Percentiles rank a stretch among this genome's conserved stretches.
phyloP scores from a whole-genome alignment of 768 basidiomycete genomes.

The Rhodotorula paludigena region DNA sequence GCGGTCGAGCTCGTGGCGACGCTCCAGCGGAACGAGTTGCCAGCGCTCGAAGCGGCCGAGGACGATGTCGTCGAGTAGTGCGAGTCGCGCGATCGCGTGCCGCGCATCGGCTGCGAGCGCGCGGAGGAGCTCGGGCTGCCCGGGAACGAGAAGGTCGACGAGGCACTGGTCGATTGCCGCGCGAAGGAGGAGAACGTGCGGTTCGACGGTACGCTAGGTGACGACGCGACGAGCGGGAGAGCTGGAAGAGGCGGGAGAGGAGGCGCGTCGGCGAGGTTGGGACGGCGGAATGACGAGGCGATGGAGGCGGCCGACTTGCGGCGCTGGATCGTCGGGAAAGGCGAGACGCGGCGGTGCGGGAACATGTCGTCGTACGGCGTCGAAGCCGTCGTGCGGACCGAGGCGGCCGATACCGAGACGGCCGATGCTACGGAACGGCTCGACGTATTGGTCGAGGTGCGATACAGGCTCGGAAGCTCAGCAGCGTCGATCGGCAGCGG shows the following conservation, averaged over 20 bases:
- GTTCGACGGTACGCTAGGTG: too few species aligned
- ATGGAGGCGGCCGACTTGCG: neutral
- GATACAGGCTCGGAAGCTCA: neutral
- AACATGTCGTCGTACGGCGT: neutral
- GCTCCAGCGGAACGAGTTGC: slow-evolving; percentile 29
- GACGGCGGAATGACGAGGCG: neutral
- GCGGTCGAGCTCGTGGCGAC: slow-evolving; percentile 36
- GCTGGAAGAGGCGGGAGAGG: too few species aligned
- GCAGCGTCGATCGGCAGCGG: neutral
- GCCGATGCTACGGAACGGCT: slow-evolving; percentile 2
- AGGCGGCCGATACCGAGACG: neutral
- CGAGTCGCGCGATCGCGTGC: neutral
- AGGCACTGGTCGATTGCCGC: slow-evolving; percentile 17
- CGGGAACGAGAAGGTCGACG: neutral
- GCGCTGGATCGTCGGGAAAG: slow-evolving; percentile 24
- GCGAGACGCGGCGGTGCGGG: slow-evolving; percentile 19
- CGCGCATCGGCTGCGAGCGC: neutral
- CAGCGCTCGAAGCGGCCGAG: slow-evolving; percentile 4
- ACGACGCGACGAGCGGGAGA: too few species aligned
- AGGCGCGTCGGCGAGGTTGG: neutral
- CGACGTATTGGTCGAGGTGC: neutral
- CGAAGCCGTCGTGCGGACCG: neutral
- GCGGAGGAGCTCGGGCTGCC: neutral
- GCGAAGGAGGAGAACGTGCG: slow-evolving; percentile 25
- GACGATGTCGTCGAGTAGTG: slow-evolving; percentile 13